These are phyloP conservation scores for Russula emetica DNA, from an alignment of 768 basidiomycete genomes.

Conservation along the genomic window DNA sequence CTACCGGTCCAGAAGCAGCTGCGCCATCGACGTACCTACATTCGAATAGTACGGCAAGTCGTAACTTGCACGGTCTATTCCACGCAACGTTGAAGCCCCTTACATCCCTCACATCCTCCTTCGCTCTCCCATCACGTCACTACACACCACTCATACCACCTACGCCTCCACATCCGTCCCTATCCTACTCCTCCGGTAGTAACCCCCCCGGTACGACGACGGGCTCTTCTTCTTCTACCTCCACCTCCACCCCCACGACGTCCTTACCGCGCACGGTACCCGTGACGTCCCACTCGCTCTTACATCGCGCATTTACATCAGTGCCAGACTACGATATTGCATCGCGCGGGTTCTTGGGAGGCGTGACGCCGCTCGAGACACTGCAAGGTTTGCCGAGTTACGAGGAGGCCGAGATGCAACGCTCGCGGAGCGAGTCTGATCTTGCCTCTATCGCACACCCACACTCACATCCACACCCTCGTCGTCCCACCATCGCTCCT, in stretches of 20 bases:
- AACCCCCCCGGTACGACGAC: not conserved
- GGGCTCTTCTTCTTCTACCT: not conserved
- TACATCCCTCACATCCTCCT: conserved; percentile 43
- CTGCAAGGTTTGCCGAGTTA: conserved; percentile 81
- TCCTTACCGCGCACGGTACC: conserved; percentile 18
- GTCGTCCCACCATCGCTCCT: not conserved
- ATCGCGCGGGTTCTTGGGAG: conserved; percentile 80
- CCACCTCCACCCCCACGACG: conserved; percentile 11
- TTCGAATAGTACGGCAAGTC: conserved; percentile 44
- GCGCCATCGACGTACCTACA: conserved; percentile 48
- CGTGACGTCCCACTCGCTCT: conserved; percentile 33
- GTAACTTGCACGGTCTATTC: conserved; percentile 50
- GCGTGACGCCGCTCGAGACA: conserved; percentile 78
- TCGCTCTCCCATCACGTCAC: conserved; percentile 35
- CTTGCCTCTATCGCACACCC: conserved; percentile 21
- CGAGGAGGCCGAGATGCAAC: conserved; percentile 52
- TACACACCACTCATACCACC: conserved; percentile 17
- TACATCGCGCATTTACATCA: conserved; percentile 63
- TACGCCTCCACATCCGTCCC: conserved; percentile 1
- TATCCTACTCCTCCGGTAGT: not conserved
- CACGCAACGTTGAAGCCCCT: conserved; percentile 62
- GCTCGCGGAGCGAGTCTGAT: conserved; percentile 28
- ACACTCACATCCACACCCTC: not conserved
- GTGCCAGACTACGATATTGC: conserved; percentile 87
- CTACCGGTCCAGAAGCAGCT: not conserved